Evolutionary conservation across 2,329 filamentous ascomycete genomes (phyloP), one percentile per base, ranked within the genome.

Genomic region (Fusarium succisae): DNA sequence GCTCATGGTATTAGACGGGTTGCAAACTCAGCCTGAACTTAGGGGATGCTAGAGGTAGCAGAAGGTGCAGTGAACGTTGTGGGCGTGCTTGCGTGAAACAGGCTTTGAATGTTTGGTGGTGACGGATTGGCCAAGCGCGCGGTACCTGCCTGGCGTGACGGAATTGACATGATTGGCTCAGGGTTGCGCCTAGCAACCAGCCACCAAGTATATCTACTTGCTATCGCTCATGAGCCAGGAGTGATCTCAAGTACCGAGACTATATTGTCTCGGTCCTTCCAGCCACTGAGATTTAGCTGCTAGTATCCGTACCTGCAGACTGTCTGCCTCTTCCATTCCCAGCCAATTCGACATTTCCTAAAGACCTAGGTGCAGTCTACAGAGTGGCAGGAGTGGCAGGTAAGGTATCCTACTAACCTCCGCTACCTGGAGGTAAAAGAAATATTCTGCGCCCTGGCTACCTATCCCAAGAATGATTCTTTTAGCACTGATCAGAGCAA

Each of bases 181-280:
- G 68, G 48, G 68, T 71, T 74, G 67, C 75, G 65, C 53, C 68
- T 72, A 61, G 78, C 78, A 80, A 79, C 78, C 73, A 72, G 51
- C 64, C 39, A 38, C 38, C 22, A 58, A 41, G 69, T 71, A 70
- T 48, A 63, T 64, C 44, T 69, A 71, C 68, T 55, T 73, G 28
- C 20, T 22, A 22, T n/a, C n/a, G 8, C 26, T 28, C 5, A 15
- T 35, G 3, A 5, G 7, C 2, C 6, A 20, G 9, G 15, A 22
- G 18, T 9, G 4, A 20, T 17, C 6, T n/a, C n/a, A 61, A 32
- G 74, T 76, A 77, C 43, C 50, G 13, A 14, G 35, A 68, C 62
- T 35, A 30, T 26, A 47, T n/a, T n/a, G 12, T 41, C 32, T 41
- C n/a, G 6, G 30, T 43, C 26, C 13, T 44, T 41, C 50, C 22